These are phyloP conservation scores for Entonaema liquescens DNA, from an alignment of 495 filamentous ascomycete genomes.

Conservation along the genomic window DNA sequence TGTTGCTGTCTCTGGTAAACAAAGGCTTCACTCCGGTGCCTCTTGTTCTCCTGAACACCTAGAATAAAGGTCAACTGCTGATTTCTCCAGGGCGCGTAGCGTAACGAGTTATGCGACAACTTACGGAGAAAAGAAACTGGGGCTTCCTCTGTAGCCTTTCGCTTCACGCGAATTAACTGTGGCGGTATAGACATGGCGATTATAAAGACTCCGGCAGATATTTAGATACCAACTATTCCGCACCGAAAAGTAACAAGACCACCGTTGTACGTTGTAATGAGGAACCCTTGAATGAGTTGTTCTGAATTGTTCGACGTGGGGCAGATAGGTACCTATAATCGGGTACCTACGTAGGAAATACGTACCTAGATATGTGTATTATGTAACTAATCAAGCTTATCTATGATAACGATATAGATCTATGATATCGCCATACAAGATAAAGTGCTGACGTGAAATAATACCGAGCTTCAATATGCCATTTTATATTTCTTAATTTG, in stretches of 20 bases:
- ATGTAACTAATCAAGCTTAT: neutral
- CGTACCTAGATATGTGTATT: neutral
- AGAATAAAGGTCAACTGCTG: constrained; percentile 25
- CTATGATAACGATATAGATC: too few relatives aligned
- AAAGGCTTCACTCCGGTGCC: constrained; percentile 52
- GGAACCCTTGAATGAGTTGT: constrained; percentile 5
- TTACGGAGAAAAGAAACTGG: constrained; percentile 63
- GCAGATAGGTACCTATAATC: neutral
- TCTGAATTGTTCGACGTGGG: constrained; percentile 6
- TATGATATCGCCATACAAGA: too few relatives aligned
- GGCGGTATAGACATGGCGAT: constrained; percentile 60
- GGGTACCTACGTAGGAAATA: neutral
- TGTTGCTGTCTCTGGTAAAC: constrained; percentile 54
- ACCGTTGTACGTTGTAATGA: neutral
- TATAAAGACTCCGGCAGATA: neutral
- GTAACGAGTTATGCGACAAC: constrained; percentile 29
- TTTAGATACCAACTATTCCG: neutral
- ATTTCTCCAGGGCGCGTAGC: constrained; percentile 25
- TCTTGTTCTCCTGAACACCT: constrained; percentile 51
- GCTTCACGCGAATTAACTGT: constrained; percentile 61
- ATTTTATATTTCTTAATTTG: too few relatives aligned
- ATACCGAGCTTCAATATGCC: too few relatives aligned
- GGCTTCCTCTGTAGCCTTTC: constrained; percentile 60
- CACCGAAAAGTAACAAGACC: neutral
- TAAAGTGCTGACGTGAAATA: too few relatives aligned